A percentile compares a stretch with the other conserved stretches of the same genome.
These are phyloP conservation scores for Acacia melanoxylon DNA, from an alignment of 306 rosid species.

Conservation along the genomic window DNA sequence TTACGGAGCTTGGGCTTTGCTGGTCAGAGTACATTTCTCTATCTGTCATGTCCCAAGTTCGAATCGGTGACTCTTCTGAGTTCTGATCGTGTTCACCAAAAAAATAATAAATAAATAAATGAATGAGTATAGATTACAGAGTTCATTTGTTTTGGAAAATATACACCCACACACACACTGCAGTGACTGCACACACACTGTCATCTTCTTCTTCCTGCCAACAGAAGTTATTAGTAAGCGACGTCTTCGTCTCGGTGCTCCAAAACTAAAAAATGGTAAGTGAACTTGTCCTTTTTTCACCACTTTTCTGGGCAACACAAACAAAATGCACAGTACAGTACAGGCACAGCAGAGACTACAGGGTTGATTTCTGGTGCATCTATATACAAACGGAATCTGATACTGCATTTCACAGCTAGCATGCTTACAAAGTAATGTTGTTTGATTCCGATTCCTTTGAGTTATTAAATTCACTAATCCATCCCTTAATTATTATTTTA, in stretches of 20 bases:
- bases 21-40: too few species aligned
- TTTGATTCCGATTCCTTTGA: constrained; percentile 1
- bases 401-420: background rate
- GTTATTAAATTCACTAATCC: background rate
- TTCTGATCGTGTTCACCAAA: too few species aligned
- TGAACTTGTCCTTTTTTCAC: background rate
- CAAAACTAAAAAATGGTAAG: background rate
- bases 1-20: too few species aligned
- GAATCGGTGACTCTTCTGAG: too few species aligned
- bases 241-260: background rate
- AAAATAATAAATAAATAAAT: too few species aligned
- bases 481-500: background rate
- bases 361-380: background rate
- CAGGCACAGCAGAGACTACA: background rate
- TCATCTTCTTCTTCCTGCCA: background rate
- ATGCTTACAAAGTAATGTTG: constrained; percentile 5
- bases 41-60: too few species aligned
- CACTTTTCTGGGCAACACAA: background rate
- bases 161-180: too few species aligned
- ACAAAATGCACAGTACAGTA: background rate
- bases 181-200: too few species aligned
- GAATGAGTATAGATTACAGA: background rate
- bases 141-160: background rate
- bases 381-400: background rate
- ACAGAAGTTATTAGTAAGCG: background rate